Base-by-base conservation (phyloP, 371 early-diverging fungal genomes). In the Mortierella sp. region DNA sequence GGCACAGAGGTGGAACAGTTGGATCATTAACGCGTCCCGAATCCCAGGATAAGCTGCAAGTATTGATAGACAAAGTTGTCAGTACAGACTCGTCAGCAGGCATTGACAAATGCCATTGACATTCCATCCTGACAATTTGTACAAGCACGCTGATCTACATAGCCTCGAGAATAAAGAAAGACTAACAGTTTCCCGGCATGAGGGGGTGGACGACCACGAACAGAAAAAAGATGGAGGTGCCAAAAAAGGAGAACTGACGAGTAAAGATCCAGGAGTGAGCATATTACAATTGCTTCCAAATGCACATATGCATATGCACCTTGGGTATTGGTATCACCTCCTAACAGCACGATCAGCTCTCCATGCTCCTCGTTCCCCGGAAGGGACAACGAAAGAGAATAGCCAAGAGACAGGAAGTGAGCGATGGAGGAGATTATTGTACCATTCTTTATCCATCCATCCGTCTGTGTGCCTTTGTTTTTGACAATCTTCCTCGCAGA, bases 341-440 rank as follows among this genome's bases (percentile, higher is more conserved):
- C 72, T 72, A 66, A 72, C 72, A 42, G 29, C 67, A 72, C 72
- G 66, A 72, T 29, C 55, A 32, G 32, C 57, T 66, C 61, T 59
- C 64, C 32, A 31, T 34, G 47, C 47, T 55, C 34, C 62, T 40
- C 43, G 29, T 61, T 53, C 42, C 43, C 32, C 53, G 10, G 32
- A 26, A 19, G 6, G 51, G 63, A 32, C 28, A 35, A 26, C 1
- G 31, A 51, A 51, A 31, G 57, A 57, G 57, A 34, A 57, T 19
- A 57, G 54, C 6, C 26, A 54, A 54, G 7, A 23, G 7, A 3
- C 29, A 35, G 37, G 9, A 29, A 22, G 29, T n/a, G 45, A 58
- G 54, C 37, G 45, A 31, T 40, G 49, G 26, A 49, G 43, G 61
- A 60, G 35, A 37, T 23, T 45, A 43, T 49, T 42, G 53, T 60